Base-by-base conservation (phyloP, 2,329 filamentous ascomycete species). In the Penicillium psychrosexuale region DNA sequence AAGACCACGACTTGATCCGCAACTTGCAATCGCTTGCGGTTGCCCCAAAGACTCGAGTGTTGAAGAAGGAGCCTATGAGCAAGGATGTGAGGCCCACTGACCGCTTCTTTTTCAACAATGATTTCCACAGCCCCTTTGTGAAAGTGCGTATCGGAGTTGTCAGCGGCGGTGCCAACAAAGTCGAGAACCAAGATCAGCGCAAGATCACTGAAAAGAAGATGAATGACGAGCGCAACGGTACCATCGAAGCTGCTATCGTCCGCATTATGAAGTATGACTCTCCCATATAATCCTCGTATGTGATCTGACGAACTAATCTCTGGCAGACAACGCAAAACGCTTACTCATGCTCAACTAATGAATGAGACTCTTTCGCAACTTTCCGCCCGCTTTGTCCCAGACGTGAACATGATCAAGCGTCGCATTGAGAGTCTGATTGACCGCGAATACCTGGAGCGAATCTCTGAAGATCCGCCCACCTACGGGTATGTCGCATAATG, bases 131-230 rank as follows among this genome's bases (percentile, higher is more conserved):
- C 75, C 91, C 90, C 69, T 86, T 89, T 47, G 82, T 94, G 66
- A 91, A 90, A 71, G 90, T 97, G 75, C 96, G 96, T 72, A 90
- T 94, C 19, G 90, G 90, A 22, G 88, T 94, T 5, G 88, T 96
- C 62, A 89, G 81, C 48, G 75, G 84, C 47, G 84, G 86, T 1
- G 83, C 87, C 17, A 95, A 91, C 70, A 94, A 91, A 74, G 89
- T 96, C 0, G 93, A 97, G 74, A 90, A 84, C 49, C 78, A 82
- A 49, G 77, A 79, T 31, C 84, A 87, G 71, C 77, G 84, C 40
- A 72, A 72, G 40, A 75, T 78, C 46, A 80, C 78, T 0, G 76
- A 80, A 61, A 75, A 75, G 65, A 77, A 76, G 78, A 83, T 61
- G 62, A 75, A 76, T 36, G 77, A 80, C 13, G 77, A 79, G 56